Evolutionary conservation across 805 yeast genomes (phyloP), one percentile per base, ranked within the genome.

Genomic region (Wickerhamiella dianesei): DNA sequence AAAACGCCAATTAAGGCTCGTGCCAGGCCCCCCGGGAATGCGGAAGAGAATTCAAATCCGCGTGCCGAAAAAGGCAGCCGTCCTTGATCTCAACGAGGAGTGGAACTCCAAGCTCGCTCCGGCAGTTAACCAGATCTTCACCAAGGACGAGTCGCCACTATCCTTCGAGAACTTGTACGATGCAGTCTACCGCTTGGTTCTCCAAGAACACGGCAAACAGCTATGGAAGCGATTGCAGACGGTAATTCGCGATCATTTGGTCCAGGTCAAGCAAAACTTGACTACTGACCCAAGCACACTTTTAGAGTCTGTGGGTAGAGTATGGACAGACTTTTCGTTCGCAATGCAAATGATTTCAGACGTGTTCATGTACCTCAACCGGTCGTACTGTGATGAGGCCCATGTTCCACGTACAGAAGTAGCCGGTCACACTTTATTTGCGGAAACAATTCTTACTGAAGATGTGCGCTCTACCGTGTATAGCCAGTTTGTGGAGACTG

Each of bases 331-430:
- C 5, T 51, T 42, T 21, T 44, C 45, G 9, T 19, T 44, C 25
- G 49, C 56, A 9, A 35, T 56, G 43, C 19, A 35, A 1, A 43
- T 46, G 14, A 47, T 56, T 18, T 44, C 49, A 14, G 59, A 57
- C 42, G 45, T 57, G n/a, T 53, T 57, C 49, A 49, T 54, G 52
- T 57, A 57, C 20, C 48, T 56, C 19, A 52, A 56, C 32, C 49
- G 56, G 5, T 46, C 51, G 3, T 53, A 41, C 41, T 55, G 59
- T 35, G 45, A 25, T 9, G 54, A 47, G 29, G 48, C 48, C 14
- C 44, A 47, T 2, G 22, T 40, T 2, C 49, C 52, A 6, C 25
- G 48, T 4, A 51, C 52, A 2, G 54, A 52, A 21, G 48, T 42
- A n/a, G 46, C 48, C 1, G 55, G 56, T 3, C 48, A 45, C 14